Evolutionary conservation across 345 rosid genomes (phyloP).

Genomic region (Dipteronia sinensis): DNA sequence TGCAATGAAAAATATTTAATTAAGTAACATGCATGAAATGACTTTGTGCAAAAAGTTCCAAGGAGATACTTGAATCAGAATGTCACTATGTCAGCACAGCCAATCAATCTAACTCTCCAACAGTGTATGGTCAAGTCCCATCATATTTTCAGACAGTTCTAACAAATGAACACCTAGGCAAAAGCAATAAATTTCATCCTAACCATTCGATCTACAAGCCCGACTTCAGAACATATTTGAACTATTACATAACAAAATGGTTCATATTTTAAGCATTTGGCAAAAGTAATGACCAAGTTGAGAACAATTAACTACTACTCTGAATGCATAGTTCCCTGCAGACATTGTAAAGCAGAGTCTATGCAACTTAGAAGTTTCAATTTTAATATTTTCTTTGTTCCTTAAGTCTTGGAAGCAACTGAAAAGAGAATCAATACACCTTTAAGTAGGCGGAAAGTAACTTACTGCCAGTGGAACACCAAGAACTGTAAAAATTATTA

Average conservation of each 20-base stretch:
- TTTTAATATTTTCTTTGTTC: not conserved
- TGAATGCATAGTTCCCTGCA: not conserved
- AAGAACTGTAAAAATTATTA: slow-evolving; percentile 66
- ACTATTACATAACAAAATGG: not conserved
- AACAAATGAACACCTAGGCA: slow-evolving; percentile 4
- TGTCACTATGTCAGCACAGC: slow-evolving; percentile 3
- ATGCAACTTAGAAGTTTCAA: not conserved
- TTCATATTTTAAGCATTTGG: not conserved
- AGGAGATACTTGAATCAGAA: slow-evolving; percentile 2
- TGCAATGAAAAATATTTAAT: slow-evolving; percentile 41
- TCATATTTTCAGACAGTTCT: not conserved
- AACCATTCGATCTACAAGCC: not conserved
- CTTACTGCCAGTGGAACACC: slow-evolving; percentile 96
- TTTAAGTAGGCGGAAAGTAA: slow-evolving; percentile 26
- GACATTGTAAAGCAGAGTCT: not conserved
- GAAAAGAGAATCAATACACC: slow-evolving; percentile 2
- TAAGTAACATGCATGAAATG: slow-evolving; percentile 24
- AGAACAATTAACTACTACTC: slow-evolving; percentile 8
- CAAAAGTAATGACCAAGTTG: slow-evolving; percentile 7
- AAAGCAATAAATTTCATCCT: not conserved
- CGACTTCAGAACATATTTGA: slow-evolving; percentile 2
- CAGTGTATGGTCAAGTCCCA: slow-evolving; percentile 10
- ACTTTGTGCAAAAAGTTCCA: slow-evolving; percentile 5
- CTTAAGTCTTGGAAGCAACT: not conserved
- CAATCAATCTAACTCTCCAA: slow-evolving; percentile 1